Evolutionary conservation across 2,329 filamentous ascomycete genomes (phyloP).

Genomic region (Colletotrichum cordylinicola): DNA sequence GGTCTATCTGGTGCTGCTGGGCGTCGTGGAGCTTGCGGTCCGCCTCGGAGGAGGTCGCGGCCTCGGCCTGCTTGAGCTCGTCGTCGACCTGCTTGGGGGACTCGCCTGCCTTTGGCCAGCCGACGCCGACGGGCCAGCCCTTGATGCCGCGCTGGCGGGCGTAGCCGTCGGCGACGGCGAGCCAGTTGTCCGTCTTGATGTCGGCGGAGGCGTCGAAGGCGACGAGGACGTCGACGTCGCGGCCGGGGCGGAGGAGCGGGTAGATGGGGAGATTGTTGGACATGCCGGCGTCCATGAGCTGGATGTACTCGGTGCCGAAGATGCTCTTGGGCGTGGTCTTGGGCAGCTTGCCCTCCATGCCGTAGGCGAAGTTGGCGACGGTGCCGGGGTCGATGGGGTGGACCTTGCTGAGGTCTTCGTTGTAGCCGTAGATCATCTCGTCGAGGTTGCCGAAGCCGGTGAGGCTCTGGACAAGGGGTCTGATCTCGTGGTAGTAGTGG

Average conservation of each 20-base stretch:
- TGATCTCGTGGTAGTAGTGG: slow-evolving; percentile 94
- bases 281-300: slow-evolving; percentile 98
- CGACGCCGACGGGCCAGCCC: slow-evolving; percentile 93
- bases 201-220: slow-evolving; percentile 96
- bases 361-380: slow-evolving; percentile 88
- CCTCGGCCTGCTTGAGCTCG: slow-evolving; percentile 73
- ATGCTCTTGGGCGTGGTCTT: slow-evolving; percentile 80
- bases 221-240: slow-evolving; percentile 87
- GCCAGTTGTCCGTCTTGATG: slow-evolving; percentile 93
- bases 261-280: slow-evolving; percentile 98
- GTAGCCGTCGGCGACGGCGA: slow-evolving; percentile 92
- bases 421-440: slow-evolving; percentile 76
- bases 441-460: slow-evolving; percentile 81
- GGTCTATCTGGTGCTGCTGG: slow-evolving; percentile 46
- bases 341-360: slow-evolving; percentile 78
- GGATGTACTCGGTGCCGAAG: slow-evolving; percentile 72
- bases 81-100: slow-evolving; percentile 64
- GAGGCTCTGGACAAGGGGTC: slow-evolving; percentile 79
- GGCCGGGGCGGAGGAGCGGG: slow-evolving; percentile 85
- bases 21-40: slow-evolving; percentile 69
- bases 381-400: slow-evolving; percentile 93
- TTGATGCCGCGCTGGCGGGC: slow-evolving; percentile 88
- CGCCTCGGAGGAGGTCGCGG: slow-evolving; percentile 63
- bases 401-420: slow-evolving; percentile 86
- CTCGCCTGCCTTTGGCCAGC: slow-evolving; percentile 78